phyloP scores from a whole-genome alignment of 139 green algal genomes.

The Picochlorum sp. region DNA sequence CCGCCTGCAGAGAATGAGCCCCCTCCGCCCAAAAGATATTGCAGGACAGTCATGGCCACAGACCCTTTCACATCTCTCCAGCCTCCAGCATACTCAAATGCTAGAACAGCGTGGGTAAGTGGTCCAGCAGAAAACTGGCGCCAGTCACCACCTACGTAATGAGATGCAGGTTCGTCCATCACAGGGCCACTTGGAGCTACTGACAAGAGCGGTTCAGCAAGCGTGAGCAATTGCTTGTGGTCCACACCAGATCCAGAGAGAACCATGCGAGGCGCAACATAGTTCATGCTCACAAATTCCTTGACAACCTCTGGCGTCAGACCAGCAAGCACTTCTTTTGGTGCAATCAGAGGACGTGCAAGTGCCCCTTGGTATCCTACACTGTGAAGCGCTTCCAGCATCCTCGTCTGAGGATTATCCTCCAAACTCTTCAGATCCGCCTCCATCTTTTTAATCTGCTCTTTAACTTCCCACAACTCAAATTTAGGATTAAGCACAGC shows the following conservation, averaged over 20 bases:
- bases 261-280: slow-evolving; percentile 65
- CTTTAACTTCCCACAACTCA: slow-evolving; percentile 53
- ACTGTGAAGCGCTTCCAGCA: slow-evolving; percentile 59
- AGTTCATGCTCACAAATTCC: slow-evolving; percentile 57
- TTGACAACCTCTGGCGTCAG: slow-evolving; percentile 38
- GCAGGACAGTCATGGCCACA: slow-evolving; percentile 72
- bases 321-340: slow-evolving; percentile 20
- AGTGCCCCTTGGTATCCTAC: slow-evolving; percentile 69
- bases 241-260: slow-evolving; percentile 69
- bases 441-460: slow-evolving; percentile 43
- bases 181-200: neutral
- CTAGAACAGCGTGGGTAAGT: slow-evolving; percentile 53
- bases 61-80: slow-evolving; percentile 81
- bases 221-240: slow-evolving; percentile 57
- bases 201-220: slow-evolving; percentile 56
- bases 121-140: slow-evolving; percentile 13
- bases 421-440: slow-evolving; percentile 45
- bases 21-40: slow-evolving; percentile 86
- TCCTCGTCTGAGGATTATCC: slow-evolving; percentile 50
- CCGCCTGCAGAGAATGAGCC: slow-evolving; percentile 79
- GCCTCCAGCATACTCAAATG: slow-evolving; percentile 67
- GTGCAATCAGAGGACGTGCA: slow-evolving; percentile 61
- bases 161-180: neutral
- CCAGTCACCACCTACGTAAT: slow-evolving; percentile 23
- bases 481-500: slow-evolving; percentile 81